Base-by-base conservation (phyloP, 345 rosid species). In the Jatropha curcas region DNA sequence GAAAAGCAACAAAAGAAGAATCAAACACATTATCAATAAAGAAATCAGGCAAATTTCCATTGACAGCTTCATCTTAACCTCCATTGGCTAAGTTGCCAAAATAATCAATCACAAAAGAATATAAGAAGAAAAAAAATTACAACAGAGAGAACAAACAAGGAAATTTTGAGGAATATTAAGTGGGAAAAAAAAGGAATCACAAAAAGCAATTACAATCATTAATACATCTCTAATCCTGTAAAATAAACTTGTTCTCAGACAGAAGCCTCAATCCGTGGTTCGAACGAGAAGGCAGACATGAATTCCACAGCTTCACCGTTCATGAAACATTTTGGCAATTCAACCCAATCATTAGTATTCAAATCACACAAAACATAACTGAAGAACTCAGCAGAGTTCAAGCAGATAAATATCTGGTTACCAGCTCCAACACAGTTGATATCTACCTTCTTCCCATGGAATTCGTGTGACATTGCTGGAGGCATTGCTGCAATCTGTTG, bases 361-460 rank as follows among this genome's bases (percentile, higher is more conserved):
- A 79, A 56, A 77, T 91, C 82, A 68, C 90, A 91, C 25, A 79
- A 33, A 43, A 87, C 73, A 71, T 91, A 90, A 63, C 87, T 79
- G 75, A 73, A 91, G 69, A 83, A 60, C 77, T 86, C 92, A 3
- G 79, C 75, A 5, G 91, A 86, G 77, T 83, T 91, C 53, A 90
- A 80, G 87, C 98, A 93, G 50, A 91, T 78, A 28, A 93, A 82
- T 27, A 93, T 84, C 77, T 76, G 87, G 66, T 82, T 80, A 31
- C 93, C 91, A 13, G 78, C 84, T 33, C 96, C 96, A 3, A 88
- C 88, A 45, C 98, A 93, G 88, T 93, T 93, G 58, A 93, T 82
- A 58, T 91, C 97, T 63, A 86, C 90, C 74, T 84, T 90, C 79
- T 84, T 90, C 63, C 89, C 94, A 13, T 84, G 88, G 24, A 91